These are phyloP conservation scores for Pedinophyceae sp. DNA, from an alignment of 139 green algal species.

Conservation along the genomic window DNA sequence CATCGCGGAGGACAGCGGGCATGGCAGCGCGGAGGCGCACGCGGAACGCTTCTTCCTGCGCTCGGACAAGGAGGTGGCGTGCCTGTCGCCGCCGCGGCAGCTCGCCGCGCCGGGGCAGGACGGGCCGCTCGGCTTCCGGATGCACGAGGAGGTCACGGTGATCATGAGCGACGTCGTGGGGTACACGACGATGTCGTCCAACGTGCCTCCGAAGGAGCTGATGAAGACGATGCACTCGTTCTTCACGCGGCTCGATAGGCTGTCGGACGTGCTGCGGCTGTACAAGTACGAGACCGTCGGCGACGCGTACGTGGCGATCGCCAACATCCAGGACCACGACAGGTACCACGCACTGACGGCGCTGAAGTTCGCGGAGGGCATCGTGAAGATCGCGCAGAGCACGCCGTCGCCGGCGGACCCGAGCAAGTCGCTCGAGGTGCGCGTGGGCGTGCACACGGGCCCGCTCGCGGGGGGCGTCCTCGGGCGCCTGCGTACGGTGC, in stretches of 20 bases:
- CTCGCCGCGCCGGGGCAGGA: too few species aligned
- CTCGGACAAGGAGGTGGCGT: too few species aligned
- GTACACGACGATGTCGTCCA: slow-evolving; percentile 9
- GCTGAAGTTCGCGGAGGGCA: not conserved
- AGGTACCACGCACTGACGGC: not conserved
- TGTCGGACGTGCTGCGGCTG: slow-evolving; percentile 6
- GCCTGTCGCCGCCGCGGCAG: too few species aligned
- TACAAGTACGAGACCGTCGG: slow-evolving; percentile 20
- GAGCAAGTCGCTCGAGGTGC: slow-evolving; percentile 11
- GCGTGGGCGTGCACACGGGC: slow-evolving; percentile 14
- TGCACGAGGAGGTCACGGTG: slow-evolving; percentile 10
- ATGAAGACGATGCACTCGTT: slow-evolving; percentile 10
- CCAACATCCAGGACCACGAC: not conserved
- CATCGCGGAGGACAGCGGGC: too few species aligned
- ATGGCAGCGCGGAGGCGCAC: too few species aligned
- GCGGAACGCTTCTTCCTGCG: too few species aligned
- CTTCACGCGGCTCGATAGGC: slow-evolving; percentile 9
- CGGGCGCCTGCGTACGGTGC: slow-evolving; percentile 1
- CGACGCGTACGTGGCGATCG: slow-evolving; percentile 9
- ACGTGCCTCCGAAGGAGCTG: slow-evolving; percentile 2
- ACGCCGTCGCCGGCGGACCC: not conserved
- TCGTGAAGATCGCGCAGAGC: not conserved
- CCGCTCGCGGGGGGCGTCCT: slow-evolving; percentile 8
- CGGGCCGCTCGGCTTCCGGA: too few species aligned
- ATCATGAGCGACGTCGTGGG: slow-evolving; percentile 17